A percentile compares a stretch with the other conserved stretches of the same genome.
These are phyloP conservation scores for Fraxinus velutina DNA, from an alignment of 305 asterid genomes.

Conservation along the genomic window DNA sequence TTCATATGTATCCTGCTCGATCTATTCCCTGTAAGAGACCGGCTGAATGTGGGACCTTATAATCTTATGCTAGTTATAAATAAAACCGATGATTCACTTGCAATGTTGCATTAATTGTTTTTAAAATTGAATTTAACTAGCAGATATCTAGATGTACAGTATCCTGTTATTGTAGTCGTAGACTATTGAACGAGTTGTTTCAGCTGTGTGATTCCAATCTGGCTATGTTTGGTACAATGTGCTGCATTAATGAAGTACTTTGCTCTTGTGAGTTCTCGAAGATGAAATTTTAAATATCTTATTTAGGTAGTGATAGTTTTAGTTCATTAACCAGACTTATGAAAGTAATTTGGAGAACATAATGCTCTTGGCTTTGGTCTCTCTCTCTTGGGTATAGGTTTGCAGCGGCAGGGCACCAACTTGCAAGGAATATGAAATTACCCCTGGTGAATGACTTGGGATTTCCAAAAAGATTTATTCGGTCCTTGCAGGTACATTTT, in stretches of 20 bases:
- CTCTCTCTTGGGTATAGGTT: conserved; percentile 30
- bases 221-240: not conserved
- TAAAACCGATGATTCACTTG: not conserved
- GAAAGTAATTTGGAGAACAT: not conserved
- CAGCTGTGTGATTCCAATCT: not conserved
- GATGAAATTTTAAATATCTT: not conserved
- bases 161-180: not conserved
- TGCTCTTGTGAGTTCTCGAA: not conserved
- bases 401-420: conserved; percentile 32
- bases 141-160: not conserved
- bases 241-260: not conserved
- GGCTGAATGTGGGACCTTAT: not conserved
- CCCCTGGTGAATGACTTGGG: conserved; percentile 61
- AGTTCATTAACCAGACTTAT: not conserved
- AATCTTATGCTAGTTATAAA: not conserved
- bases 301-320: not conserved
- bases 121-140: not conserved
- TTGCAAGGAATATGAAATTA: conserved; percentile 36
- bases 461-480: conserved; percentile 49
- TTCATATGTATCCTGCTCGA: not conserved
- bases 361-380: conserved; percentile 1
- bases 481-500: conserved; percentile 57
- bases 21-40: not conserved
- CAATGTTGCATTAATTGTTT: not conserved
- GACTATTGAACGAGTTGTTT: not conserved